Conservation (phyloP, 164 flowering plant species). For the Cinnamomum chago region DNA sequence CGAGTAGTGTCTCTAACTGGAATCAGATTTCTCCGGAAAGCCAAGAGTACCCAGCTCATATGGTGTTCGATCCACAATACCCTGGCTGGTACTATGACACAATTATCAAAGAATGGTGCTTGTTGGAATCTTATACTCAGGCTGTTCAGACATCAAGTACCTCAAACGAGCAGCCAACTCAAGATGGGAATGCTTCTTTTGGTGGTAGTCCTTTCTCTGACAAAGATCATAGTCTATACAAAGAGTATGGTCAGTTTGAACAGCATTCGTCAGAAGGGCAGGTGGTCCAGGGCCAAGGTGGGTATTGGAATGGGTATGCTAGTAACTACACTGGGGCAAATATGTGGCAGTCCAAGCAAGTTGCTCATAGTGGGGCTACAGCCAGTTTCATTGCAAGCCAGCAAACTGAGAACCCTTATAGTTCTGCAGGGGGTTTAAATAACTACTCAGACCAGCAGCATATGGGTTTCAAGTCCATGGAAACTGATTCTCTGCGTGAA, state of each 20-base stretch:
- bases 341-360: constrained; percentile 39
- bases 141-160: constrained; percentile 32
- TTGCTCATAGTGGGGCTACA: constrained; percentile 14
- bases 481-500: constrained; percentile 26
- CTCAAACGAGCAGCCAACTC: constrained; percentile 32
- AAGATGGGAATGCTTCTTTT: constrained; percentile 30
- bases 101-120: constrained; percentile 58
- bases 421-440: constrained; percentile 20
- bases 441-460: constrained; percentile 30
- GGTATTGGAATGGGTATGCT: constrained; percentile 37
- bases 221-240: constrained; percentile 9
- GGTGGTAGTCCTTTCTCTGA: constrained; percentile 8
- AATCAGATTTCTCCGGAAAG: constrained; percentile 46
- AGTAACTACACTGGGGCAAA: constrained; percentile 30
- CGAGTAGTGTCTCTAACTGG: constrained; percentile 40
- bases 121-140: constrained; percentile 48
- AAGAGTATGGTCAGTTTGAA: constrained; percentile 14
- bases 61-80: constrained; percentile 92
- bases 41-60: constrained; percentile 71
- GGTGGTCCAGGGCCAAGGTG: constrained; percentile 8
- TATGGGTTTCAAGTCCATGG: constrained; percentile 27
- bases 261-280: background rate
- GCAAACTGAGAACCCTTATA: constrained; percentile 25
- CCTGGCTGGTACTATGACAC: constrained; percentile 96
- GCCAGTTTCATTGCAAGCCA: constrained; percentile 28